Base-by-base conservation (phyloP, 2,329 filamentous ascomycete species). In the Endothia cerciana region DNA sequence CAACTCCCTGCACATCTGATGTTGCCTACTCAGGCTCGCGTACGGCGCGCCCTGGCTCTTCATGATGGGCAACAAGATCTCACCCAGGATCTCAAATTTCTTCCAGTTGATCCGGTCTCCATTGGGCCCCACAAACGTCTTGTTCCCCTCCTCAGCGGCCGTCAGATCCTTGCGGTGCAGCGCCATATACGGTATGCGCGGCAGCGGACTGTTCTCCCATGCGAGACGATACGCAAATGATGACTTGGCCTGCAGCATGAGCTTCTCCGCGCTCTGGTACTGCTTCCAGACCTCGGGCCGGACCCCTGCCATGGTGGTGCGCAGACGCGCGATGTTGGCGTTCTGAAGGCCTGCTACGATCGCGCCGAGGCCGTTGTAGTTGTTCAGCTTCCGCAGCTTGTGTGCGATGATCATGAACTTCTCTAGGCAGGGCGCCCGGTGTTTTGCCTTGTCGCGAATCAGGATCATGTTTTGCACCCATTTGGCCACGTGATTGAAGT, bases 321-420 rank as follows among this genome's bases (percentile, higher is more conserved):
- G 81, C 1, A 99, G 85, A 22, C 95, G 90, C 74, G 95, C 91
- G 36, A 99, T 90, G 0, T 93, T 89, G 2, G 91, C 92, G 66
- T 92, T 91, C 74, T 96, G 97, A 73, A 99, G 91, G 10, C 94
- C 95, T 7, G 95, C 94, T 65, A 99, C 86, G 43, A 99, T 88
- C 8, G 95, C 94, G n/a, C 94, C 94, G 1, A 99, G 83, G 0
- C 93, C 91, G 75, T 98, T 98, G 82, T 98, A 99, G 77, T 99
- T 98, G 81, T 98, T 97, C 68, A 97, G 81, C 74, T 94, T 90
- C 47, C 95, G 91, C 60, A 99, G 82, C 79, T 93, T 94, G 73
- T 90, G 74, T 43, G 94, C 94, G 71, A 99, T 89, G 61, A 86
- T 87, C 92, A 98, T 98, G 75, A 97, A 97, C 75, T 97, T 97